Evolutionary conservation across 2,329 filamentous ascomycete species (phyloP).

Genomic region (Pezicula carpinea): DNA sequence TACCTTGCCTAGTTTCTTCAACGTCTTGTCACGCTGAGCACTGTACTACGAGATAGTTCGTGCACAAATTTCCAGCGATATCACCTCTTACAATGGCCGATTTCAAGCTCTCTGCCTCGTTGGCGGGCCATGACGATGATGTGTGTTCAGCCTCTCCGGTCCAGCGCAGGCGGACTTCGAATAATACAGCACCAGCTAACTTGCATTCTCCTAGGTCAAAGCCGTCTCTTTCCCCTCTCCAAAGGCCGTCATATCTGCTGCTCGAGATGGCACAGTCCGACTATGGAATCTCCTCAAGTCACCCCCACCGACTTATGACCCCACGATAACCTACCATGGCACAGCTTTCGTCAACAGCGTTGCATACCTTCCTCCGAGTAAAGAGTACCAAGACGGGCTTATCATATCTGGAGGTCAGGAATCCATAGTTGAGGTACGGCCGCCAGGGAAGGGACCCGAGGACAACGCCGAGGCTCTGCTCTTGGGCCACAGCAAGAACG

Average conservation of each 20-base stretch:
- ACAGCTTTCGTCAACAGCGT: conserved; percentile 85
- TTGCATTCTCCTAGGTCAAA: conserved; percentile 62
- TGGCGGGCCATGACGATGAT: conserved; percentile 89
- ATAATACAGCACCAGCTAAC: conserved; percentile 11
- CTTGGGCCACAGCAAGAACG: conserved; percentile 80
- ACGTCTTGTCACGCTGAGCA: not conserved
- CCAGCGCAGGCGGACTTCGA: conserved; percentile 4
- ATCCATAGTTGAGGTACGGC: conserved; percentile 85
- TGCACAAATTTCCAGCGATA: conserved; percentile 2
- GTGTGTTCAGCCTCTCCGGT: conserved; percentile 41
- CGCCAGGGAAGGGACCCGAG: conserved; percentile 59
- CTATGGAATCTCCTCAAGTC: conserved; percentile 70
- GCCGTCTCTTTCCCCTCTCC: conserved; percentile 73
- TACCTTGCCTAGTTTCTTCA: conserved; percentile 3
- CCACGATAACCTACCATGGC: conserved; percentile 73
- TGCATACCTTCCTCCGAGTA: conserved; percentile 66
- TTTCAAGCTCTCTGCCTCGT: conserved; percentile 89
- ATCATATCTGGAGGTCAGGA: conserved; percentile 87
- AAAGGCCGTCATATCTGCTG: conserved; percentile 74
- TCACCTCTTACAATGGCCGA: conserved; percentile 55
- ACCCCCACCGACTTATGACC: conserved; percentile 68
- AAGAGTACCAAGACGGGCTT: conserved; percentile 67
- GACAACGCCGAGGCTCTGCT: conserved; percentile 83
- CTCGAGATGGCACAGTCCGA: conserved; percentile 85
- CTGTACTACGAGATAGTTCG: not conserved